Evolutionary conservation across 495 filamentous ascomycete species (phyloP), one percentile per base, ranked within the genome.

Genomic region (Trichoderma orchidacearum): DNA sequence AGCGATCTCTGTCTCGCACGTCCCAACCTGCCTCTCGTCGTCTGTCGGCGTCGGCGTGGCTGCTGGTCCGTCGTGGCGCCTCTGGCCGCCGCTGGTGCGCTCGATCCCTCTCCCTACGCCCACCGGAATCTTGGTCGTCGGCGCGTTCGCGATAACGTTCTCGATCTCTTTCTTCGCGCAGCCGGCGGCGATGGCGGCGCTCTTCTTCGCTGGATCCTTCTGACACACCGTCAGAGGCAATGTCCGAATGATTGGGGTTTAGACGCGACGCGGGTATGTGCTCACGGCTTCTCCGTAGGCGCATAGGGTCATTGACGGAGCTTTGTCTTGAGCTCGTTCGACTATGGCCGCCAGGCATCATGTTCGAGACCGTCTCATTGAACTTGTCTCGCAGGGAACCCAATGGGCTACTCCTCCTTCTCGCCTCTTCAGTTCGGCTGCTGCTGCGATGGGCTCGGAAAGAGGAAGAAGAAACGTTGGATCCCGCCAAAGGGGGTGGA

Each of bases 1-100:
- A 15, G 62, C 59, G 28, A 63, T 65, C 41, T 59, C 38, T 58
- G n/a, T 67, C 64, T 35, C 69, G 59, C 17, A 59, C 57, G 51
- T 70, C 70, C 61, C 66, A 66, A 1, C 59, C 59, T 32, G 59
- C 58, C 41, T 63, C 58, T 29, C 58, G 61, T 58, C 63, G 63
- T 30, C 71, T 56, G 12, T 71, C 72, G 12, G 68, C 35, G 21
- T 76, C 73, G 2, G 70, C 62, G 52, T 75, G 73, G 59, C 73
- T 75, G 57, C 70, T 74, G 2, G 71, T 66, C 41, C 73, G 63
- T 18, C 73, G 67, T n/a, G 59, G 62, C n/a, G 48, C 13, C 6
- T 60, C 57, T 23, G 68, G 65, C 15, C 63, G 64, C 0, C 53
- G 15, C 28, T 69, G 53, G 57, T 72, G 71, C 12, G 25, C 18